Conservation (phyloP, 179 eudicot species). For the Spinacia oleracea region DNA sequence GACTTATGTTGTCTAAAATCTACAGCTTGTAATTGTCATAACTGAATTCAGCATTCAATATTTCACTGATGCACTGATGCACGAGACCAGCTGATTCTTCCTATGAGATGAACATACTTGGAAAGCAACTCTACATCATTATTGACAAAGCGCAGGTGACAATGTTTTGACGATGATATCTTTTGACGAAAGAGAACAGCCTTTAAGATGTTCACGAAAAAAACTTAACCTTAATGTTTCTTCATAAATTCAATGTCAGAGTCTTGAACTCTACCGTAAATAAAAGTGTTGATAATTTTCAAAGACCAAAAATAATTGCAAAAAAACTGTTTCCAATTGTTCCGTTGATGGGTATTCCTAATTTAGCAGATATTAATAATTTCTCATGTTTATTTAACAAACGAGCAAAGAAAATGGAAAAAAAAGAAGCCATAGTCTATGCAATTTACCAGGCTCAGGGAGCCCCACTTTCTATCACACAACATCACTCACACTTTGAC, state of each 20-base stretch:
- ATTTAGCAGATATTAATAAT: neutral
- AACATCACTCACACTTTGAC: neutral
- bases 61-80: neutral
- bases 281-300: neutral
- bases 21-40: neutral
- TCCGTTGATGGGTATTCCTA: neutral
- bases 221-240: neutral
- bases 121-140: neutral
- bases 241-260: neutral
- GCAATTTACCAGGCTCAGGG: neutral
- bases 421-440: neutral
- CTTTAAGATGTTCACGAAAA: slow-evolving; percentile 1
- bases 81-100: neutral
- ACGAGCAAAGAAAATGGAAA: slow-evolving; percentile 5
- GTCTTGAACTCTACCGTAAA: neutral
- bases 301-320: neutral
- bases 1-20: neutral
- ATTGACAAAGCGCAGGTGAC: neutral
- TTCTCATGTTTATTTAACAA: neutral
- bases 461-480: neutral
- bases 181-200: neutral
- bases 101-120: neutral
- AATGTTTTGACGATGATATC: neutral
- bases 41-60: neutral
- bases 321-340: neutral